Conservation (phyloP, 1,284 basidiomycete genomes). For the Malassezia equina region DNA sequence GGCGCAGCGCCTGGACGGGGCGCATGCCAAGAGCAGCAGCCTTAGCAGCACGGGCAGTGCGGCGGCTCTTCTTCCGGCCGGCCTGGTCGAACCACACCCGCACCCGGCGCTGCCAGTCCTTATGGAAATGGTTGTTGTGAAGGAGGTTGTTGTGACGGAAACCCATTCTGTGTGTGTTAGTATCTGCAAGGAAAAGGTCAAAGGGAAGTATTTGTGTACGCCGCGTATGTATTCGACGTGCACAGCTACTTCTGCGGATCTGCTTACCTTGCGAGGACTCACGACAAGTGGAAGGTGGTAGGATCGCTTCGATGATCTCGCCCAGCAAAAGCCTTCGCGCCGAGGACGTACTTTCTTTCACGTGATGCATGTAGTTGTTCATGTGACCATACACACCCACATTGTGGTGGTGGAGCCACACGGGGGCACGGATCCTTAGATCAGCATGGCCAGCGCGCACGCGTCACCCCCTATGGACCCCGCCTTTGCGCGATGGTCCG, state of each 20-base stretch:
- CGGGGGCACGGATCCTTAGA: neutral
- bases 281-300: slow-evolving; percentile 17
- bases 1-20: slow-evolving; percentile 82
- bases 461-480: neutral
- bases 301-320: neutral
- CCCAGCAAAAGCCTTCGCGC: slow-evolving; percentile 5
- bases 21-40: slow-evolving; percentile 83
- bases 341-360: neutral
- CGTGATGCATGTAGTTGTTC: slow-evolving; percentile 12
- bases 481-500: slow-evolving; percentile 1
- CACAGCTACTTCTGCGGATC: neutral
- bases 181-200: neutral
- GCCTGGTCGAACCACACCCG: slow-evolving; percentile 99
- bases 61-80: slow-evolving; percentile 90
- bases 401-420: neutral
- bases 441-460: neutral
- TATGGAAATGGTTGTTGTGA: slow-evolving; percentile 81
- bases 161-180: slow-evolving; percentile 31
- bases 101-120: slow-evolving; percentile 70
- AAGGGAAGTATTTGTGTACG: neutral
- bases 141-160: slow-evolving; percentile 48
- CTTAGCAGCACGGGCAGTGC: slow-evolving; percentile 83
- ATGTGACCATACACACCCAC: slow-evolving; percentile 13
- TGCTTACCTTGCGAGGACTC: slow-evolving; percentile 19
- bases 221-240: neutral